Evolutionary conservation across 495 filamentous ascomycete species (phyloP).

Genomic region (Astrocystis sublimbata): DNA sequence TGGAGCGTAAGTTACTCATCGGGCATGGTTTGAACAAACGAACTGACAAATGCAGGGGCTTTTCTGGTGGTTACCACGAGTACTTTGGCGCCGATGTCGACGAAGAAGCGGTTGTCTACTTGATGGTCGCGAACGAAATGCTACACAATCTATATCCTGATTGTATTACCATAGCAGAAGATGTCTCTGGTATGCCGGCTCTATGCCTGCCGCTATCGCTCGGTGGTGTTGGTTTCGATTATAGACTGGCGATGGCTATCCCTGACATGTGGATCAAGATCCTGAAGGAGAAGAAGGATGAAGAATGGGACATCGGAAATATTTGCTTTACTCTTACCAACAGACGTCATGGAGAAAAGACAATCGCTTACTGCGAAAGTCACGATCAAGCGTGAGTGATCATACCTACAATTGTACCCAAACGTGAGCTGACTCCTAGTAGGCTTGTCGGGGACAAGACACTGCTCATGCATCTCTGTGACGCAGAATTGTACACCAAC

Average conservation of each 20-base stretch:
- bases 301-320: conserved; percentile 88
- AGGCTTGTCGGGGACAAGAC: conserved; percentile 97
- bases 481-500: conserved; percentile 95
- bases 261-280: conserved; percentile 99
- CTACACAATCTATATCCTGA: conserved; percentile 85
- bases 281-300: conserved; percentile 88
- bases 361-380: conserved; percentile 94
- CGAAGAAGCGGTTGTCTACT: conserved; percentile 91
- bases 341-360: conserved; percentile 94
- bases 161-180: conserved; percentile 88
- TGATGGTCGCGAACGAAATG: conserved; percentile 97
- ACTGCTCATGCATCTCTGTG: conserved; percentile 96
- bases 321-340: conserved; percentile 88
- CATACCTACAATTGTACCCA: conserved; percentile 1
- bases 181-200: conserved; percentile 97
- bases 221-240: conserved; percentile 95
- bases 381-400: conserved; percentile 93
- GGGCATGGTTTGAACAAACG: background rate
- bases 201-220: conserved; percentile 82
- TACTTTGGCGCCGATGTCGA: conserved; percentile 95
- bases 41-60: conserved; percentile 62
- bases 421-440: conserved; percentile 33
- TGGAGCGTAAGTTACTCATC: conserved; percentile 76
- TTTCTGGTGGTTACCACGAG: conserved; percentile 97
- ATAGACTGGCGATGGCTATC: conserved; percentile 95